These are phyloP conservation scores for Penicillium manginii DNA, from an alignment of 495 filamentous ascomycete genomes.

Conservation along the genomic window DNA sequence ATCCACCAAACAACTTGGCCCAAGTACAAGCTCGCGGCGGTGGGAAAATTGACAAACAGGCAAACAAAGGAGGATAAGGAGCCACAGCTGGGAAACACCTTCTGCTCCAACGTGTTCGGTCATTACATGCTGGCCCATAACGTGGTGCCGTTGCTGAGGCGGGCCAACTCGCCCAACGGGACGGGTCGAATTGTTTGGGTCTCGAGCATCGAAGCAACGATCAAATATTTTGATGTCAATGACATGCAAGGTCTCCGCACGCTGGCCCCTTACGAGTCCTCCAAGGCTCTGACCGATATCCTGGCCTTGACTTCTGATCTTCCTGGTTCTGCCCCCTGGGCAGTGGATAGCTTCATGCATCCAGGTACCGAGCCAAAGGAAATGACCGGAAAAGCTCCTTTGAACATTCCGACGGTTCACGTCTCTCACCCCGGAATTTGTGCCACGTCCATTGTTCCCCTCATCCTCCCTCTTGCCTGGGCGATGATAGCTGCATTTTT, in stretches of 20 bases:
- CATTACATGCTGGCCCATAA: constrained; percentile 90
- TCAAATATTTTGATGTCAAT: constrained; percentile 56
- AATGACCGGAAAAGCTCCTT: constrained; percentile 6
- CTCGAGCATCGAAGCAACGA: constrained; percentile 72
- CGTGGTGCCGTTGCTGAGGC: constrained; percentile 69
- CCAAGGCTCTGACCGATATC: constrained; percentile 84
- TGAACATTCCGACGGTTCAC: constrained; percentile 63
- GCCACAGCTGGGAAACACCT: constrained; percentile 73
- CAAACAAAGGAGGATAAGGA: constrained; percentile 43
- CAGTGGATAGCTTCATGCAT: constrained; percentile 53
- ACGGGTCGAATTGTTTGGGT: constrained; percentile 81
- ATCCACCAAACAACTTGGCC: constrained; percentile 77
- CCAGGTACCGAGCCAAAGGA: constrained; percentile 21
- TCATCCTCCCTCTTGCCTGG: constrained; percentile 66
- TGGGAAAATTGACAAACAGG: constrained; percentile 56
- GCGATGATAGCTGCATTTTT: constrained; percentile 68
- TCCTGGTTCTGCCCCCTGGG: constrained; percentile 61
- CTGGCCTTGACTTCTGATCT: constrained; percentile 75
- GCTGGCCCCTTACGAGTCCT: constrained; percentile 72
- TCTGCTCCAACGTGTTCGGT: constrained; percentile 91
- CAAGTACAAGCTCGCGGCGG: constrained; percentile 65
- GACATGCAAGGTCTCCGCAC: constrained; percentile 78
- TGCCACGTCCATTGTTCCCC: constrained; percentile 74
- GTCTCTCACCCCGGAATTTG: constrained; percentile 87
- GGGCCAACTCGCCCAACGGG: constrained; percentile 43